phyloP scores from a whole-genome alignment of 208 protist species.

The Angomonas ambiguus region DNA sequence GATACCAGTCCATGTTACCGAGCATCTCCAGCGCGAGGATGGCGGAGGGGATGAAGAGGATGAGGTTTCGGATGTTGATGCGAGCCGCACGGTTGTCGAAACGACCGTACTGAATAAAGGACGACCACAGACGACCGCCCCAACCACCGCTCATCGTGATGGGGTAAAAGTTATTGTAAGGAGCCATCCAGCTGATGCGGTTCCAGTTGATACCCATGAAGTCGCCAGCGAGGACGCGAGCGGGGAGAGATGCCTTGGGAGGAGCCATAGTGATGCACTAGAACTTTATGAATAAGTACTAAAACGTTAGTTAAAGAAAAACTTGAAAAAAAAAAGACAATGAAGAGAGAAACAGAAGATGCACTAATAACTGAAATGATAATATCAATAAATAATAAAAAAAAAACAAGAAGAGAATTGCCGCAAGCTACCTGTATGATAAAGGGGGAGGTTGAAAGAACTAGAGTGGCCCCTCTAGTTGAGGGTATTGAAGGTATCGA shows the following conservation, averaged over 20 bases:
- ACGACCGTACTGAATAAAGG: slow-evolving; percentile 83
- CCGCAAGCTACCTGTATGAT: too few species aligned
- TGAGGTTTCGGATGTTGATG: slow-evolving; percentile 56
- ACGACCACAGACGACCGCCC: slow-evolving; percentile 79
- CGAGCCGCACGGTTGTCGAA: slow-evolving; percentile 71
- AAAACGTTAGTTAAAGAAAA: slow-evolving; percentile 1
- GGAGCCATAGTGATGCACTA: too few species aligned
- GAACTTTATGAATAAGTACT: not conserved
- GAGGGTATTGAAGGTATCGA: not conserved
- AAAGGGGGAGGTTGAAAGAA: too few species aligned
- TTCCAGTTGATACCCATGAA: slow-evolving; percentile 88
- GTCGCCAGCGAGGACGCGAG: slow-evolving; percentile 76
- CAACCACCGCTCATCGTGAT: slow-evolving; percentile 81
- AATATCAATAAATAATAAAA: slow-evolving; percentile 18
- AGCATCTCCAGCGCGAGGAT: slow-evolving; percentile 71
- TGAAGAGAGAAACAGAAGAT: slow-evolving; percentile 1
- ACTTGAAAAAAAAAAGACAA: slow-evolving; percentile 5
- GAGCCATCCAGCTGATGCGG: slow-evolving; percentile 83
- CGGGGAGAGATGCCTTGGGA: slow-evolving; percentile 67
- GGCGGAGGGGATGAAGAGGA: slow-evolving; percentile 46
- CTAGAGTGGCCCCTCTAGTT: too few species aligned
- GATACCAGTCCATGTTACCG: slow-evolving; percentile 81
- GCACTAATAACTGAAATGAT: not conserved
- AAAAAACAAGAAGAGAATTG: slow-evolving; percentile 17
- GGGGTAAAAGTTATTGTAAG: slow-evolving; percentile 89